Evolutionary conservation across 2,329 filamentous ascomycete genomes (phyloP).

Genomic region (Aspergillus pseudotamarii): DNA sequence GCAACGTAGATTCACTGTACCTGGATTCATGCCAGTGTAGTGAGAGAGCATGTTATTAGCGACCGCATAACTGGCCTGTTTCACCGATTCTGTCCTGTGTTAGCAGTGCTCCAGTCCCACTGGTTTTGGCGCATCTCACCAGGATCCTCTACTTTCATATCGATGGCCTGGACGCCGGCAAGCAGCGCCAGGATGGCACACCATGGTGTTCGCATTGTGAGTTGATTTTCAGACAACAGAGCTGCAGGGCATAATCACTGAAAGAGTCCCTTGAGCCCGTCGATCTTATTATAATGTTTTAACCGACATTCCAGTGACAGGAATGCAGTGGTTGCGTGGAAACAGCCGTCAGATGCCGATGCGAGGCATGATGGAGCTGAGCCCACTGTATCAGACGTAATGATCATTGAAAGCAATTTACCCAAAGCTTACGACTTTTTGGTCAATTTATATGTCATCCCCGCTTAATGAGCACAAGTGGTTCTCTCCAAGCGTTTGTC

Average conservation of each 20-base stretch:
- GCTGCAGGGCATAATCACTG: background rate
- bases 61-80: constrained; percentile 47
- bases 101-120: background rate
- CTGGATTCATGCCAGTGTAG: constrained; percentile 51
- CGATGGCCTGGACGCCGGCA: constrained; percentile 18
- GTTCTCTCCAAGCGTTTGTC: background rate
- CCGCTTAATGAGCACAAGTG: background rate
- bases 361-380: background rate
- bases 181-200: constrained; percentile 13
- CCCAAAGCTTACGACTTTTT: background rate
- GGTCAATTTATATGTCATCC: background rate
- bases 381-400: background rate
- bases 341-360: constrained; percentile 6
- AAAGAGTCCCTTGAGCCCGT: too few species aligned
- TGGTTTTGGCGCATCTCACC: background rate
- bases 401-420: background rate
- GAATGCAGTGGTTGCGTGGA: constrained; percentile 15
- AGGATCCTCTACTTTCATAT: constrained; percentile 17
- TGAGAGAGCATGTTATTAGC: constrained; percentile 55
- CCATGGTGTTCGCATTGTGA: constrained; percentile 22
- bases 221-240: background rate
- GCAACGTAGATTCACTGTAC: background rate
- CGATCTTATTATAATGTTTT: constrained; percentile 2
- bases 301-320: constrained; percentile 8
- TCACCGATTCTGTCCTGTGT: constrained; percentile 47